phyloP scores from a whole-genome alignment of 1,284 basidiomycete species.

The Ganoderma resinaceum region DNA sequence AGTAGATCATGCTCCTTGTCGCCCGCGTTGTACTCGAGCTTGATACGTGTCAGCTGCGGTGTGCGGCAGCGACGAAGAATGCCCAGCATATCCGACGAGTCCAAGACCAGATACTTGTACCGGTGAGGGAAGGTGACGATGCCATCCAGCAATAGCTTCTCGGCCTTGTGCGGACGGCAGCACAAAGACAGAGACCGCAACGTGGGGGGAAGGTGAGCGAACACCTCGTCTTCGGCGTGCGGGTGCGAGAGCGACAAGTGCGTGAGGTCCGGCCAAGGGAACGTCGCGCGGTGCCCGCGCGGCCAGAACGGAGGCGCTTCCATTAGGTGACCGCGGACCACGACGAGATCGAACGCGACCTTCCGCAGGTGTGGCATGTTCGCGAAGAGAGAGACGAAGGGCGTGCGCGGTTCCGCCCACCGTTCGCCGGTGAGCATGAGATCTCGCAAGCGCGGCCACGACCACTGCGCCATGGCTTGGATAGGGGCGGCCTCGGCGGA shows the following conservation, averaged over 20 bases:
- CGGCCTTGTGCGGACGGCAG: neutral
- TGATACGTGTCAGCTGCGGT: neutral
- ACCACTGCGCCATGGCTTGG: neutral
- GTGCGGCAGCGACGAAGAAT: neutral
- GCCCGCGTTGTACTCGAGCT: neutral
- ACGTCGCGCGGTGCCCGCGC: neutral
- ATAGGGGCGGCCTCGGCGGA: conserved; percentile 7
- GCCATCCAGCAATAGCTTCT: neutral
- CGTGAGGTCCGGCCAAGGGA: neutral
- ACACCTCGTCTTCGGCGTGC: neutral
- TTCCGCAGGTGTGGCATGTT: neutral
- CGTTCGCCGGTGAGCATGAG: conserved; percentile 3
- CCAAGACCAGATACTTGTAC: neutral
- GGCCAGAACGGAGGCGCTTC: neutral
- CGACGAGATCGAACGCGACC: neutral
- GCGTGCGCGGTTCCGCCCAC: neutral
- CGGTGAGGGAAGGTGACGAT: neutral
- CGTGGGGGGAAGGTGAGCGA: neutral
- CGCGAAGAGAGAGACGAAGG: conserved; percentile 4
- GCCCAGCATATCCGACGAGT: neutral
- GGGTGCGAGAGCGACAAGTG: conserved; percentile 1
- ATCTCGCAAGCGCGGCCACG: conserved; percentile 11
- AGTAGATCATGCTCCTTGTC: neutral
- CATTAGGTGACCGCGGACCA: neutral
- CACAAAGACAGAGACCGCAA: neutral